These are phyloP conservation scores for Nectriaceae sp. DNA, from an alignment of 2,329 filamentous ascomycete genomes.

Conservation along the genomic window DNA sequence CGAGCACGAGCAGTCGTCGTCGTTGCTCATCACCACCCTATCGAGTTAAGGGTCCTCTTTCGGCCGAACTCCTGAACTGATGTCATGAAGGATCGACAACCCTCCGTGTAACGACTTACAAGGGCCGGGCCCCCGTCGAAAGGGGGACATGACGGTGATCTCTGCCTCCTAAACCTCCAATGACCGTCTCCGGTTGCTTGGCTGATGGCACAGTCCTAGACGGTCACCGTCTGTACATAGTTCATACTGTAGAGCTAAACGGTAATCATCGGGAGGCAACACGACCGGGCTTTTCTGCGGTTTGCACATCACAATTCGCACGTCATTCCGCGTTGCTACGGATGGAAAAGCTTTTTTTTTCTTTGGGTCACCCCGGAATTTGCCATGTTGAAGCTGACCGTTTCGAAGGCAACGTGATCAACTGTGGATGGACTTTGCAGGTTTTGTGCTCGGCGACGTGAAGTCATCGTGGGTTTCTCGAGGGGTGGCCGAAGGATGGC, in stretches of 20 bases:
- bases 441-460: background rate
- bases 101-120: slow-evolving; percentile 15
- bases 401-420: too few species aligned
- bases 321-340: slow-evolving; percentile 26
- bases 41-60: too few species aligned
- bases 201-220: slow-evolving; percentile 26
- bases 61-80: slow-evolving; percentile 24
- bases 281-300: slow-evolving; percentile 10
- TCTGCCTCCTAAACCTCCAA: too few species aligned
- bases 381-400: too few species aligned
- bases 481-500: too few species aligned
- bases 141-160: too few species aligned
- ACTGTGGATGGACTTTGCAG: background rate
- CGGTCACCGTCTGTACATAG: slow-evolving; percentile 16
- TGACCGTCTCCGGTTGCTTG: too few species aligned
- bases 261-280: slow-evolving; percentile 18
- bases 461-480: background rate
- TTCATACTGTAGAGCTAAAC: slow-evolving; percentile 9
- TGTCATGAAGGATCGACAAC: slow-evolving; percentile 35
- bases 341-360: too few species aligned
- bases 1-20: too few species aligned
- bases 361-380: too few species aligned
- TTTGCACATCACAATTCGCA: slow-evolving; percentile 25
- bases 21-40: too few species aligned
- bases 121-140: too few species aligned